These are phyloP conservation scores for Cryptosporidium sp. DNA, from an alignment of 169 alveolate species.

Conservation along the genomic window DNA sequence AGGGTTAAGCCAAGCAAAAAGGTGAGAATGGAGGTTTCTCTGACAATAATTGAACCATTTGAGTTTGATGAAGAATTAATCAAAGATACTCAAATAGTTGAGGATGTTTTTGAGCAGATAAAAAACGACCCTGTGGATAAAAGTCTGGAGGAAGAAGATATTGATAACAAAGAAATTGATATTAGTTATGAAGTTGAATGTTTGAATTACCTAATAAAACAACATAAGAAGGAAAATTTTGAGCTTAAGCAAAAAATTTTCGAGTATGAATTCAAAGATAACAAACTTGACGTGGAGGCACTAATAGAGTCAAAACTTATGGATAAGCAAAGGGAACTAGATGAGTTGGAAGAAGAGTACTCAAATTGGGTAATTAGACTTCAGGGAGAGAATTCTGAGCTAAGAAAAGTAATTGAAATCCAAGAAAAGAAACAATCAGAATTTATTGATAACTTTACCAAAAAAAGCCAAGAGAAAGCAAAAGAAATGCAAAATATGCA, in stretches of 20 bases:
- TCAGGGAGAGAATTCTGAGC: conserved; percentile 55
- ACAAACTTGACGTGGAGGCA: background rate
- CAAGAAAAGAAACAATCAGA: conserved; percentile 27
- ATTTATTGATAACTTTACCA: conserved; percentile 5
- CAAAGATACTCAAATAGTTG: background rate
- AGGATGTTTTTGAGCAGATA: background rate
- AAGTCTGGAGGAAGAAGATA: background rate
- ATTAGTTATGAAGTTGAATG: conserved; percentile 17
- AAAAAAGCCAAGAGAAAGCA: conserved; percentile 2
- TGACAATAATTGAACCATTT: background rate
- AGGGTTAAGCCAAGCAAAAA: background rate
- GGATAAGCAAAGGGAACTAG: conserved; percentile 42
- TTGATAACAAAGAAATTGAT: background rate
- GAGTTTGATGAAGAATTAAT: background rate
- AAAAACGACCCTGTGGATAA: background rate
- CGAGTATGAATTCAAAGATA: conserved; percentile 42
- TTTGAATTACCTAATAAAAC: conserved; percentile 29
- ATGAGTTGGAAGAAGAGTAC: conserved; percentile 52
- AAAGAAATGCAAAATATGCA: conserved; percentile 2
- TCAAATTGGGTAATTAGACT: conserved; percentile 54
- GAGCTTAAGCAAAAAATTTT: conserved; percentile 58
- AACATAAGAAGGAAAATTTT: conserved; percentile 48
- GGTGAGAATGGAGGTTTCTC: background rate
- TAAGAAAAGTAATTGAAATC: conserved; percentile 19
- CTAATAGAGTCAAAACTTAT: conserved; percentile 29